Percentiles rank a stretch among this genome's conserved stretches.
Conservation (phyloP, 2,329 filamentous ascomycete species). For the Apiospora marii region DNA sequence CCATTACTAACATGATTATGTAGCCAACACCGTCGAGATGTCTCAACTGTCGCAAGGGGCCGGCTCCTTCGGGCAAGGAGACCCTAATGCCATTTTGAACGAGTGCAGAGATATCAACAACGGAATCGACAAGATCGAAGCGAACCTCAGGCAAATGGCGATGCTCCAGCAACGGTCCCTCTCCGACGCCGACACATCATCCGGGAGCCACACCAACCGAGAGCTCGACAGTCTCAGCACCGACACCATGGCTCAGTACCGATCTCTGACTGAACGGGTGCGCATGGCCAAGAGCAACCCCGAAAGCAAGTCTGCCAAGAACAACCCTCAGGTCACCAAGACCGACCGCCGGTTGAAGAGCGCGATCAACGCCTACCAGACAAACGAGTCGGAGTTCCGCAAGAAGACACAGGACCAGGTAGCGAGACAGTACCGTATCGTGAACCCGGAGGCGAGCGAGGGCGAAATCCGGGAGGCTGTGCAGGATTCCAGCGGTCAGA, state of each 20-base stretch:
- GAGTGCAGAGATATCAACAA: constrained; percentile 83
- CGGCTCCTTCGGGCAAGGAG: constrained; percentile 54
- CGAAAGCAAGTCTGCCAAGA: constrained; percentile 75
- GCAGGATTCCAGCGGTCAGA: constrained; percentile 75
- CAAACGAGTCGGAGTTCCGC: constrained; percentile 80
- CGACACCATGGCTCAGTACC: constrained; percentile 85
- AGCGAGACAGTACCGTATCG: constrained; percentile 89
- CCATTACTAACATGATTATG: neutral
- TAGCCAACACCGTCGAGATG: constrained; percentile 70
- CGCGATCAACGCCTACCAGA: constrained; percentile 83
- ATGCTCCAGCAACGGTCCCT: constrained; percentile 76
- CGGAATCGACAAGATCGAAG: constrained; percentile 77
- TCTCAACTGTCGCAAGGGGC: constrained; percentile 66
- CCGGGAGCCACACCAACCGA: constrained; percentile 69
- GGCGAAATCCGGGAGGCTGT: constrained; percentile 80
- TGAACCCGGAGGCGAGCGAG: constrained; percentile 80
- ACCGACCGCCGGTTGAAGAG: constrained; percentile 82
- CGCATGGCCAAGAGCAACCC: constrained; percentile 83
- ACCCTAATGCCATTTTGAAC: constrained; percentile 83
- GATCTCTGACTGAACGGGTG: constrained; percentile 79
- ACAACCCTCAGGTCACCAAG: constrained; percentile 81
- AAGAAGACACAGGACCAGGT: constrained; percentile 84
- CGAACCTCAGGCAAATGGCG: constrained; percentile 75
- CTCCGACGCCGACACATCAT: constrained; percentile 75
- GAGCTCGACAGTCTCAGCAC: constrained; percentile 77